Evolutionary conservation across 2,329 filamentous ascomycete species (phyloP).

Genomic region (Hypoxylon sp.): DNA sequence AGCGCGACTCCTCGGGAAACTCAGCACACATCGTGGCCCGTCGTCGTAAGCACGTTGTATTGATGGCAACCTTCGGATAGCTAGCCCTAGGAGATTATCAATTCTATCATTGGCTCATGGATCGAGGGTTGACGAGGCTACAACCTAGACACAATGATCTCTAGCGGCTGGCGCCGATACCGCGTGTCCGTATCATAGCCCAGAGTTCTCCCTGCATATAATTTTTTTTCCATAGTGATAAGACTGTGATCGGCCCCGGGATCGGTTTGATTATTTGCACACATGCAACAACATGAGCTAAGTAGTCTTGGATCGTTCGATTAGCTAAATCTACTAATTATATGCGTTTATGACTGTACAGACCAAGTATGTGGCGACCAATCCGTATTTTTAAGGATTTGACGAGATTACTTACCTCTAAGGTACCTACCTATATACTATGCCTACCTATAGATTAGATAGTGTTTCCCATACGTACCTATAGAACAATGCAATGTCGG

Average conservation of each 20-base stretch:
- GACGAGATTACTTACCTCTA: too few relatives aligned
- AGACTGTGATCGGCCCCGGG: constrained; percentile 35
- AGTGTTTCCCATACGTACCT: not conserved
- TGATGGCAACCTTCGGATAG: not conserved
- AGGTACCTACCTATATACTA: not conserved
- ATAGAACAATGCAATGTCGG: not conserved
- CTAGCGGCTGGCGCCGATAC: constrained; percentile 1
- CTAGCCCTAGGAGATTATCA: constrained; percentile 1
- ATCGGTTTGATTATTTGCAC: constrained; percentile 34
- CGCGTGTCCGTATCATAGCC: constrained; percentile 12
- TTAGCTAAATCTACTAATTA: constrained; percentile 3
- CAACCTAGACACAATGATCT: constrained; percentile 1
- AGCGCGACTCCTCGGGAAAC: constrained; percentile 27
- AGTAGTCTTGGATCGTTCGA: constrained; percentile 20
- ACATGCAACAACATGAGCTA: constrained; percentile 8
- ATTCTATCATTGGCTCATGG: constrained; percentile 6
- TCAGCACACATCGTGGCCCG: not conserved
- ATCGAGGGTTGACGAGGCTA: constrained; percentile 4
- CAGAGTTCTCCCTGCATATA: constrained; percentile 14
- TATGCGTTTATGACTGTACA: not conserved
- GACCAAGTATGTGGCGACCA: not conserved
- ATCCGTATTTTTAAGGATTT: not conserved
- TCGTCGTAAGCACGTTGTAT: constrained; percentile 35
- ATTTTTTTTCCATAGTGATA: constrained; percentile 26
- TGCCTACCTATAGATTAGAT: not conserved